These are phyloP conservation scores for Trichoderma citrinoviride DNA, from an alignment of 2,329 filamentous ascomycete species.

Conservation along the genomic window DNA sequence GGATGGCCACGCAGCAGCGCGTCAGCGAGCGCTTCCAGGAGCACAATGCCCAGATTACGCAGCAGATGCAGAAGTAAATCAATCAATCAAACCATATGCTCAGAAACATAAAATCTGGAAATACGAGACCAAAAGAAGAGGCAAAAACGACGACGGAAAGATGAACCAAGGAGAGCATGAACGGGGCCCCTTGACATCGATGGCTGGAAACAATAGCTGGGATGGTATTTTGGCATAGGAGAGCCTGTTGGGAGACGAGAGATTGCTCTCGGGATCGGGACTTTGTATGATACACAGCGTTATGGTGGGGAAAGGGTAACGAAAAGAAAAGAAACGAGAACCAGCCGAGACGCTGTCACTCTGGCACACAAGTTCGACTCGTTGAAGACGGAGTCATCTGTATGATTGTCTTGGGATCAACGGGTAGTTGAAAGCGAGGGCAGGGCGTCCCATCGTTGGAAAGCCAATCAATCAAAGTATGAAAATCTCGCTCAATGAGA, in stretches of 20 bases:
- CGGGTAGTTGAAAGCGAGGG: background rate
- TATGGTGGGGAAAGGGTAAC: background rate
- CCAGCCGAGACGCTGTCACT: background rate
- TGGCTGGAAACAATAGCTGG: background rate
- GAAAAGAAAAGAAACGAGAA: background rate
- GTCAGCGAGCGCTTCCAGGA: slow-evolving; percentile 86
- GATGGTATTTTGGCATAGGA: background rate
- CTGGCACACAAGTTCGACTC: background rate
- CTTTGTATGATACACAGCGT: slow-evolving; percentile 8
- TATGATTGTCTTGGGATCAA: slow-evolving; percentile 14
- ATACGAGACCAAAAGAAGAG: background rate
- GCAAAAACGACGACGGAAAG: background rate
- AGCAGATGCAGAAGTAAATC: slow-evolving; percentile 47
- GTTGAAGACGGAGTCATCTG: slow-evolving; percentile 1
- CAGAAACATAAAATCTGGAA: background rate
- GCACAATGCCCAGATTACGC: slow-evolving; percentile 60
- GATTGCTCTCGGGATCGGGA: background rate
- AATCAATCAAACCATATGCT: background rate
- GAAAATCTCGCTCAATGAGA: slow-evolving; percentile 20
- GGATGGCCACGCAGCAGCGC: slow-evolving; percentile 86
- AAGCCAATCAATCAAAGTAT: background rate
- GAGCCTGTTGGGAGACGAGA: background rate
- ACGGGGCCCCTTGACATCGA: background rate
- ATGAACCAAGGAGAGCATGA: no score
- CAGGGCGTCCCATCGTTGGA: background rate